phyloP scores from a whole-genome alignment of 345 rosid genomes.

The Dovyalis caffra region DNA sequence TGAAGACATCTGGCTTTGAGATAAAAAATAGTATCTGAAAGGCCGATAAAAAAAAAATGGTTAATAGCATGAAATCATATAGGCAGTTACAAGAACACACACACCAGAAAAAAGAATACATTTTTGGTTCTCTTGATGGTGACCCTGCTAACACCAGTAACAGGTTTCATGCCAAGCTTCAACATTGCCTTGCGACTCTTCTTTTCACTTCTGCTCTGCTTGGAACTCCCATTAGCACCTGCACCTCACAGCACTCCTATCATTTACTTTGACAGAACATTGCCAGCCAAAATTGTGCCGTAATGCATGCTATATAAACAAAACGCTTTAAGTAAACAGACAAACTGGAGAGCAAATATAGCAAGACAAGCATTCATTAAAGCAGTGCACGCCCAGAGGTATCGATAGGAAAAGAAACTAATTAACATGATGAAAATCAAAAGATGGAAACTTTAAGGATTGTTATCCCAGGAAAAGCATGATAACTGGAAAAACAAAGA shows the following conservation, averaged over 20 bases:
- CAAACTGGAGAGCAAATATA: too few species aligned
- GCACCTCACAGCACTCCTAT: slow-evolving; percentile 19
- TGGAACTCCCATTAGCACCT: slow-evolving; percentile 69
- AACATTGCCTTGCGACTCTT: slow-evolving; percentile 82
- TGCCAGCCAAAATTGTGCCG: background rate
- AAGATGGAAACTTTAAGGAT: background rate
- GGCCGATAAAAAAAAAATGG: background rate
- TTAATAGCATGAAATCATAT: slow-evolving; percentile 3
- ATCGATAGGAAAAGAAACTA: background rate
- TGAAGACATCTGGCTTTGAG: slow-evolving; percentile 86
- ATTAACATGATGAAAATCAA: too few species aligned
- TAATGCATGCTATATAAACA: background rate
- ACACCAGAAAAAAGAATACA: slow-evolving; percentile 33
- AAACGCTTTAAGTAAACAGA: background rate
- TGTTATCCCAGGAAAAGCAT: background rate
- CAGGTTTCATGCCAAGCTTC: slow-evolving; percentile 85
- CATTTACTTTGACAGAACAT: background rate
- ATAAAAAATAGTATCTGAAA: slow-evolving; percentile 74
- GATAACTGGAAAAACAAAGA: background rate
- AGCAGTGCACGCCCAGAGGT: too few species aligned
- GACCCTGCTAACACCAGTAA: slow-evolving; percentile 74
- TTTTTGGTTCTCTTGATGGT: slow-evolving; percentile 85
- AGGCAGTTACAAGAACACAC: background rate
- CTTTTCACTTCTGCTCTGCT: slow-evolving; percentile 91
- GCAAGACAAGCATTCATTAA: too few species aligned